Percentiles rank a stretch among this genome's conserved stretches.
These are phyloP conservation scores for Myriosclerotinia scirpicola DNA, from an alignment of 2,329 filamentous ascomycete species.

Conservation along the genomic window DNA sequence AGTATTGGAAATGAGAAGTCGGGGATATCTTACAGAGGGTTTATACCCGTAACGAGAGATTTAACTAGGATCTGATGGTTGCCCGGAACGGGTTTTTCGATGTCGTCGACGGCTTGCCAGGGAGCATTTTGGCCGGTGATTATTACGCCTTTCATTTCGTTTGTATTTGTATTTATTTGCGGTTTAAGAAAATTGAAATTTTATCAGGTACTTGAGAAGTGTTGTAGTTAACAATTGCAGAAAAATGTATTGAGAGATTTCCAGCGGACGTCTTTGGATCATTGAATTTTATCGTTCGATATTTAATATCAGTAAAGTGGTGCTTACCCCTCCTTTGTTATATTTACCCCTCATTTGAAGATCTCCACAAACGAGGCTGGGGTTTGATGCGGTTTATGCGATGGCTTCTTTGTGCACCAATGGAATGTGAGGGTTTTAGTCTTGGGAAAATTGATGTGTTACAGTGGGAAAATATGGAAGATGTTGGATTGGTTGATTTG, in stretches of 20 bases:
- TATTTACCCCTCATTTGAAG: conserved; percentile 19
- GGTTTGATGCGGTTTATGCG: background rate
- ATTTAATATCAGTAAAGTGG: background rate
- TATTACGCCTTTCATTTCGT: conserved; percentile 17
- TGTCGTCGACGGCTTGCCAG: conserved; percentile 25
- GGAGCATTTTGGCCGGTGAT: background rate
- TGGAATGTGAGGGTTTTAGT: background rate
- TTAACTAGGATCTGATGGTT: conserved; percentile 43
- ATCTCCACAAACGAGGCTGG: conserved; percentile 4
- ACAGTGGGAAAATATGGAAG: background rate
- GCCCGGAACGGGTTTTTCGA: conserved; percentile 38
- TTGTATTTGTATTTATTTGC: background rate
- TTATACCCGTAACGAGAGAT: conserved; percentile 42
- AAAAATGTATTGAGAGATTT: background rate
- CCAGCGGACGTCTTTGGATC: background rate
- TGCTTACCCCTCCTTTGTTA: conserved; percentile 19
- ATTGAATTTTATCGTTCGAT: conserved; percentile 10
- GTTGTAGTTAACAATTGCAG: background rate
- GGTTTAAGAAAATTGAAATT: background rate
- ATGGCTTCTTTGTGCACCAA: background rate
- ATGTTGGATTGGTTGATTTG: background rate
- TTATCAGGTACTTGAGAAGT: too few relatives aligned
- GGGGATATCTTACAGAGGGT: conserved; percentile 42
- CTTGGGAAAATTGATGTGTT: background rate
- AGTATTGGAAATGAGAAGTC: background rate